Conservation (phyloP, 331 rosid genomes). For the Arachis monticola region DNA sequence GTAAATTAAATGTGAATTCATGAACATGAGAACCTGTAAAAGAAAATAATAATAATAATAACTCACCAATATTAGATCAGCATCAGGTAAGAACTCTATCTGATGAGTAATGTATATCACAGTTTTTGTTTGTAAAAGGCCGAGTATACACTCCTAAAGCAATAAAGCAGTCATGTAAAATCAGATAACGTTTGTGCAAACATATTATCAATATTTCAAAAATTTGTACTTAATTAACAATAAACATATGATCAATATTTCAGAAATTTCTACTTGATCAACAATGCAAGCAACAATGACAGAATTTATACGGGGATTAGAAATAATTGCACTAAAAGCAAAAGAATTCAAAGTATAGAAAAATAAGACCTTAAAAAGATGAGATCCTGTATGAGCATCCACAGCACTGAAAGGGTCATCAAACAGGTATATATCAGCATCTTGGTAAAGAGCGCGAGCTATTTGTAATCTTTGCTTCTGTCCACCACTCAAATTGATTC, state of each 20-base stretch:
- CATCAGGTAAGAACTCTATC: constrained; percentile 87
- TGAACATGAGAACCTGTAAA: constrained; percentile 12
- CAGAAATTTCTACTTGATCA: too few relatives aligned
- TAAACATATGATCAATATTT: too few relatives aligned
- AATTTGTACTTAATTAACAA: too few relatives aligned
- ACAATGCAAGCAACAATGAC: too few relatives aligned
- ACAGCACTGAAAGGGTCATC: constrained; percentile 83
- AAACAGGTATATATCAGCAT: constrained; percentile 70
- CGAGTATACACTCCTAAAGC: constrained; percentile 82
- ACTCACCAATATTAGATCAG: constrained; percentile 86
- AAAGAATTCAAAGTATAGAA: not conserved
- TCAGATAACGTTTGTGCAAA: not conserved
- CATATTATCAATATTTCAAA: too few relatives aligned
- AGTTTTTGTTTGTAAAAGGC: constrained; percentile 73
- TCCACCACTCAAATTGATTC: constrained; percentile 80
- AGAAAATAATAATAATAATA: not conserved
- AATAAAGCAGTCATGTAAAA: constrained; percentile 13
- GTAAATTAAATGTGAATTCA: not conserved
- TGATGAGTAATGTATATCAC: constrained; percentile 92
- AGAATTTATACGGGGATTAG: too few relatives aligned
- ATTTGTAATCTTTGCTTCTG: constrained; percentile 77
- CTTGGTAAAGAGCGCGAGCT: constrained; percentile 74
- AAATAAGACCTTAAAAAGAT: constrained; percentile 66
- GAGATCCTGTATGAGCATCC: constrained; percentile 84
- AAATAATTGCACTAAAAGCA: not conserved